Conservation (phyloP, 1,139 yeast species). For the Yamadazyma taylorii region DNA sequence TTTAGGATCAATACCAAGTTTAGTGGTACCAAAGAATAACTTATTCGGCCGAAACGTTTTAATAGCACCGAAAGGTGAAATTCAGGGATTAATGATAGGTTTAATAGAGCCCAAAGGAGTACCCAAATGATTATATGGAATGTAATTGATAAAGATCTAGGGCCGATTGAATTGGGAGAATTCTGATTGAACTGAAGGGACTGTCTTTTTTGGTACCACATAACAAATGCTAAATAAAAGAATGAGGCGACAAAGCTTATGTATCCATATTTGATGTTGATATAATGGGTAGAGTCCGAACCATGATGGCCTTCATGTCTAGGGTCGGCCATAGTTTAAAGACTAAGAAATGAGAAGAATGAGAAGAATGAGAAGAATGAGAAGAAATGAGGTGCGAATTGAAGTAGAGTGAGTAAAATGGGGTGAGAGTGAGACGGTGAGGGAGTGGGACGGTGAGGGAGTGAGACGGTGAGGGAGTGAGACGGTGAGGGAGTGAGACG, state of each 20-base stretch:
- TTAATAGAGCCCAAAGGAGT: not conserved
- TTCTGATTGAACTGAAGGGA: not conserved
- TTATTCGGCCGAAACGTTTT: constrained; percentile 56
- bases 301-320: constrained; percentile 30
- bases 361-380: no score
- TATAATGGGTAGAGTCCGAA: not conserved
- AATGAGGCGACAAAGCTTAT: constrained; percentile 36
- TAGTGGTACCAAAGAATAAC: constrained; percentile 67
- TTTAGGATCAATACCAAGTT: constrained; percentile 59
- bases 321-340: constrained; percentile 3
- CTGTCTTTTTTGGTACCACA: constrained; percentile 4
- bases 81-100: not conserved
- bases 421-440: no score
- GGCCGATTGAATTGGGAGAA: not conserved
- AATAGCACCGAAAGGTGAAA: constrained; percentile 22
- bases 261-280: constrained; percentile 52
- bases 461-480: no score
- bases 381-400: no score
- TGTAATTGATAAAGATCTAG: not conserved
- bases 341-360: no score
- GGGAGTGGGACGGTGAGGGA: no score
- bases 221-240: constrained; percentile 22
- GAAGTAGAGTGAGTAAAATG: no score
- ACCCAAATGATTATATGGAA: not conserved
- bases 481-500: no score